Percentiles rank a stretch among this genome's conserved stretches.
phyloP scores from a whole-genome alignment of 768 basidiomycete genomes.

The Gloeostereum incarnatum region DNA sequence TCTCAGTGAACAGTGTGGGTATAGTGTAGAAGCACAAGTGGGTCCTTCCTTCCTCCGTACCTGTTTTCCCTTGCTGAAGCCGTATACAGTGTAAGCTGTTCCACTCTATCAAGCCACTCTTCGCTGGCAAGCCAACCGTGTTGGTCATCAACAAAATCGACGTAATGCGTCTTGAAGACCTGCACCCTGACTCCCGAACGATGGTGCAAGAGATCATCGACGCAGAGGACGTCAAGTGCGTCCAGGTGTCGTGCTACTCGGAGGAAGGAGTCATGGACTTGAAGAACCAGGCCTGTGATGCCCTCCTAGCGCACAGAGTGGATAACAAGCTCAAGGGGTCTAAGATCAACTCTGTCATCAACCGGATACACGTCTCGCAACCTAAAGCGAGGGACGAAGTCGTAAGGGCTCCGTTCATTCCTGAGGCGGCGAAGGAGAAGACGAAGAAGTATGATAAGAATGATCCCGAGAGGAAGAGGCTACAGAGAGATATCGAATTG shows the following conservation, averaged over 20 bases:
- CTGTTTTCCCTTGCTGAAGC: slow-evolving; percentile 2
- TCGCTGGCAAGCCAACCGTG: slow-evolving; percentile 85
- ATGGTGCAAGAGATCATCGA: slow-evolving; percentile 86
- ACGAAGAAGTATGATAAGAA: slow-evolving; percentile 78
- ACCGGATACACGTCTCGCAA: slow-evolving; percentile 92
- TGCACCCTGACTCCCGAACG: slow-evolving; percentile 62
- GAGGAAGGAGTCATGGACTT: slow-evolving; percentile 98
- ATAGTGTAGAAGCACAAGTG: slow-evolving; percentile 93
- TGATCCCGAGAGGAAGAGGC: slow-evolving; percentile 65
- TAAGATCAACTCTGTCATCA: slow-evolving; percentile 87
- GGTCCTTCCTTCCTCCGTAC: slow-evolving; percentile 13
- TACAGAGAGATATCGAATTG: slow-evolving; percentile 77
- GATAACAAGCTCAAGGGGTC: slow-evolving; percentile 90
- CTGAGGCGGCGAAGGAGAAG: slow-evolving; percentile 68
- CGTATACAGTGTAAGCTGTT: slow-evolving; percentile 85
- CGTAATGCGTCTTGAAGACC: slow-evolving; percentile 80
- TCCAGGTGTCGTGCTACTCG: slow-evolving; percentile 90
- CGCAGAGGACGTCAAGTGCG: slow-evolving; percentile 55
- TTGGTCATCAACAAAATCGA: slow-evolving; percentile 99
- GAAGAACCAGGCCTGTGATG: slow-evolving; percentile 92
- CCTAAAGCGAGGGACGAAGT: slow-evolving; percentile 90
- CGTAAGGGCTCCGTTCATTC: slow-evolving; percentile 81
- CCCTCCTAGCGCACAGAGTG: slow-evolving; percentile 89
- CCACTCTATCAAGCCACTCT: slow-evolving; percentile 98
- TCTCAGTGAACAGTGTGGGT: slow-evolving; percentile 96